A percentile compares a stretch with the other conserved stretches of the same genome.
These are phyloP conservation scores for Schizopora paradoxa DNA, from an alignment of 1,284 basidiomycete species.

Conservation along the genomic window DNA sequence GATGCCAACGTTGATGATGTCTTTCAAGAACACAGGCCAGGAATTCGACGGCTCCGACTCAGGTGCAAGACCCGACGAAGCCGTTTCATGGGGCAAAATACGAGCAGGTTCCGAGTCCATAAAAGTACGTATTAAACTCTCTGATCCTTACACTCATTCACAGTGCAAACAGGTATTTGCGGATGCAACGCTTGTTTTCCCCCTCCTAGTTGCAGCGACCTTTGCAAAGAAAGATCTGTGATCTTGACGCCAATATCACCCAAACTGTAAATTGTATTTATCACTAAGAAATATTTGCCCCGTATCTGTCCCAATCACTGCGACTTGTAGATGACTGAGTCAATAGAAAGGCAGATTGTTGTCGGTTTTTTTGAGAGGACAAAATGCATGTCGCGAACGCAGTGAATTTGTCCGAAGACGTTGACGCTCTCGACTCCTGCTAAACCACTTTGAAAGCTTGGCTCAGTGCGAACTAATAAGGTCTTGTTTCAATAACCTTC, in stretches of 20 bases:
- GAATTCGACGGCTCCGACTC: conserved; percentile 99
- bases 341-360: conserved; percentile 63
- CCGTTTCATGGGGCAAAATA: conserved; percentile 99
- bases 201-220: conserved; percentile 66
- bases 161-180: conserved; percentile 38
- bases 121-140: conserved; percentile 80
- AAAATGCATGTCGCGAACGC: conserved; percentile 1
- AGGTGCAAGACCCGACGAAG: conserved; percentile 95
- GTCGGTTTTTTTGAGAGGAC: conserved; percentile 42
- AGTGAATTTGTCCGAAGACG: too few species aligned
- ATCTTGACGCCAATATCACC: background rate
- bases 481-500: background rate
- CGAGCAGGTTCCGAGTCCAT: conserved; percentile 86
- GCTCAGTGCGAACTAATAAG: conserved; percentile 5
- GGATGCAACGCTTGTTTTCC: conserved; percentile 72
- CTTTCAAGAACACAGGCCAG: conserved; percentile 86
- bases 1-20: conserved; percentile 10
- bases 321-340: conserved; percentile 62
- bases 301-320: conserved; percentile 85
- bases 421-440: background rate
- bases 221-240: conserved; percentile 40
- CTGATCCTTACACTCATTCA: background rate
- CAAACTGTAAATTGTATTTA: conserved; percentile 3
- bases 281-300: conserved; percentile 51
- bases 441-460: background rate